phyloP scores from a whole-genome alignment of 306 rosid species.

The Benincasa hispida region DNA sequence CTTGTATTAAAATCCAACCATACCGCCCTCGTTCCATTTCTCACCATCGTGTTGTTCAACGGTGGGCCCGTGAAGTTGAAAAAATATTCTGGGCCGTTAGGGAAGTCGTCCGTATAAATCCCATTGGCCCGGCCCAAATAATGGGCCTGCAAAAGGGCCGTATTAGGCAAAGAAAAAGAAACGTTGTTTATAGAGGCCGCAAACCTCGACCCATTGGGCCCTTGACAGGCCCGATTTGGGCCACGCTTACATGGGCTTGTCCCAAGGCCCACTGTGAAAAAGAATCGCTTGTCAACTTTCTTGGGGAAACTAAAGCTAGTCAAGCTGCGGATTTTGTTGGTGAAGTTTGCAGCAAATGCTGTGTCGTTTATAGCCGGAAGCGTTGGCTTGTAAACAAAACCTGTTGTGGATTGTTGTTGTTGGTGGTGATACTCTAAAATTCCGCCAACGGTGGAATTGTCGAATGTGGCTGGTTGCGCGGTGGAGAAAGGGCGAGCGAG shows the following conservation, averaged over 20 bases:
- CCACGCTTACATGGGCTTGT: conserved; percentile 33
- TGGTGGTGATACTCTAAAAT: conserved; percentile 37
- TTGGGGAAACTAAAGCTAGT: conserved; percentile 32
- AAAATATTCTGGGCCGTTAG: conserved; percentile 22
- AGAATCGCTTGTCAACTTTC: conserved; percentile 35
- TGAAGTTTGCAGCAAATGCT: conserved; percentile 32
- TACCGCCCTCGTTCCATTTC: conserved; percentile 44
- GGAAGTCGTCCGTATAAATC: conserved; percentile 30
- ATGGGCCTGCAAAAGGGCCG: conserved; percentile 51
- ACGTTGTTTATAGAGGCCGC: conserved; percentile 60
- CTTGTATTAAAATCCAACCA: conserved; percentile 47
- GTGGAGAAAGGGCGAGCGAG: conserved; percentile 42
- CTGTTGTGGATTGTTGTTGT: conserved; percentile 20
- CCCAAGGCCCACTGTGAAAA: conserved; percentile 57
- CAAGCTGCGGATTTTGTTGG: conserved; percentile 33
- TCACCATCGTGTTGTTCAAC: conserved; percentile 45
- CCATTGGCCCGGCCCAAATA: conserved; percentile 33
- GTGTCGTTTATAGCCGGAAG: conserved; percentile 58
- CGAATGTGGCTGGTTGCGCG: conserved; percentile 43
- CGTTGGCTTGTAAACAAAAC: conserved; percentile 23
- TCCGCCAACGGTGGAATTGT: conserved; percentile 58
- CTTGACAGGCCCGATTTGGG: conserved; percentile 38
- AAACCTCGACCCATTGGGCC: conserved; percentile 58
- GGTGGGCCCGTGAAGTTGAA: conserved; percentile 47
- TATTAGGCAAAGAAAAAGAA: conserved; percentile 36